A percentile compares a stretch with the other conserved stretches of the same genome.
Evolutionary conservation across 352 stramenopile species (phyloP).

Genomic region (Detonula confervacea): DNA sequence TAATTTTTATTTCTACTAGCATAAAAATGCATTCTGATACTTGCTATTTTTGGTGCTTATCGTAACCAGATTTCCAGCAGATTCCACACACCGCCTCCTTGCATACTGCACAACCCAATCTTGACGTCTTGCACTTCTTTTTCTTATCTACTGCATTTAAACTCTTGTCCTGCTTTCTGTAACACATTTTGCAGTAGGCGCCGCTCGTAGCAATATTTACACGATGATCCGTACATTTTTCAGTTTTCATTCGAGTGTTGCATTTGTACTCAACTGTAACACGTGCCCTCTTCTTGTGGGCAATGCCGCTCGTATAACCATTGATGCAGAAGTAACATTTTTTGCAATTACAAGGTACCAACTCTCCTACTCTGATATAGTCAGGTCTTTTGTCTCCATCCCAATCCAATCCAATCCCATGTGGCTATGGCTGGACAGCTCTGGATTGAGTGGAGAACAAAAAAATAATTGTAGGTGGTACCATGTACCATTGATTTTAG

Average conservation of each 20-base stretch:
- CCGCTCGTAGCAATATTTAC: background rate
- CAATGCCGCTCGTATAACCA: background rate
- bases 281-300: background rate
- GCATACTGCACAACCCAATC: background rate
- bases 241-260: background rate
- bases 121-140: background rate
- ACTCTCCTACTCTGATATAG: background rate
- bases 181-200: background rate
- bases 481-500: no score
- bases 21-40: no score
- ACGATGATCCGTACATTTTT: background rate
- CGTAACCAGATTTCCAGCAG: background rate
- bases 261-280: background rate
- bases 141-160: background rate
- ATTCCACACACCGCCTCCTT: background rate
- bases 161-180: background rate
- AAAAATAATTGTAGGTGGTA: no score
- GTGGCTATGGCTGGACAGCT: no score
- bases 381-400: background rate
- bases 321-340: background rate
- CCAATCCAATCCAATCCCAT: background rate
- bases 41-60: background rate
- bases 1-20: no score
- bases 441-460: no score
- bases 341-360: background rate